Base-by-base conservation (phyloP, 225 moss, liverwort and hornwort species). In the Sphagnum tenellum region DNA sequence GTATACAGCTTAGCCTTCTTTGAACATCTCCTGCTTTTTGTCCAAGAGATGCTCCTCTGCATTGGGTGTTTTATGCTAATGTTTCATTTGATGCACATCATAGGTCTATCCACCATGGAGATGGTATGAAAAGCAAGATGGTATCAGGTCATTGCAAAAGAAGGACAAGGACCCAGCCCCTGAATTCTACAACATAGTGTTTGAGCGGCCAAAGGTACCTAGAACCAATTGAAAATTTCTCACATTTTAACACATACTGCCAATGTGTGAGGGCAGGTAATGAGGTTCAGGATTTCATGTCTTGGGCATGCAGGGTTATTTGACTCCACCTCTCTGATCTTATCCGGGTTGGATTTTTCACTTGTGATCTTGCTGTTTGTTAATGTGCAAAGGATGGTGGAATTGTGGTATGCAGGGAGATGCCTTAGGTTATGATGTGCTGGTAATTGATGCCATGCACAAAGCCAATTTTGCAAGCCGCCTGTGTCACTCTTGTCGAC, bases 121-220 rank as follows among this genome's bases (percentile, higher is more conserved):
- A 82, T 98, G 98, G 98, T 98, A 89, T 59, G 98, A 98, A 83
- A 98, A 98, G 81, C 98, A 98, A 82, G 98, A 98, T 73, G 98
- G 98, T 51, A 90, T 98, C 50, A 89, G 98, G 64, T 84, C 85
- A 46, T 71, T 98, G 47, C 98, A 98, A 61, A 98, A 98, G 82
- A 93, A 90, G 72, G 98, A 98, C 62, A 98, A 90, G 70, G 98
- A 98, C 75, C 90, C 90, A 60, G 89, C 93, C 45, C 98, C 93
- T 57, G 98, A 98, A 73, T 98, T 98, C 69, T 98, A 98, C 74
- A 98, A 98, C 74, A 98, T 98, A 62, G 82, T 90, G 57, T 93
- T 90, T 63, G 98, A 98, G 77, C 81, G 98, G 48, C 98, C 98
- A 56, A 98, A 98, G 92, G 96, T 98, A 72, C 45, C 50, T 29